Conservation (phyloP, 176 grass and related monocot species). For the Zea mays region Zm-B73-REFERENCE-NAM-5.0 NC_050101.1:140870001-140870500, state of each 20-base stretch:
- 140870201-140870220: not conserved
- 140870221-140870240: conserved; percentile 2
- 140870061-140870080: not conserved
- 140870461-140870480: not conserved
- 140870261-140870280: too few relatives aligned
- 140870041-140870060: not conserved
- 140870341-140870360: too few relatives aligned
- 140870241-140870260: conserved; percentile 1
- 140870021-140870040: not conserved
- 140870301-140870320: too few relatives aligned
- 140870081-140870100: not conserved
- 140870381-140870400: not conserved
- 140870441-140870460: not conserved
- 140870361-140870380: not conserved
- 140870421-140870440: not conserved
- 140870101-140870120: not conserved
- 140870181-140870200: not conserved
- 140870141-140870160: not conserved
- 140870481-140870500: not conserved
- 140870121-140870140: not conserved
- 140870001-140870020: not conserved
- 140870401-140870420: not conserved
- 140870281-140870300: not conserved
- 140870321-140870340: too few relatives aligned
- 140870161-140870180: not conserved